phyloP scores from a whole-genome alignment of 495 filamentous ascomycete genomes.

The Letharia lupina region DNA sequence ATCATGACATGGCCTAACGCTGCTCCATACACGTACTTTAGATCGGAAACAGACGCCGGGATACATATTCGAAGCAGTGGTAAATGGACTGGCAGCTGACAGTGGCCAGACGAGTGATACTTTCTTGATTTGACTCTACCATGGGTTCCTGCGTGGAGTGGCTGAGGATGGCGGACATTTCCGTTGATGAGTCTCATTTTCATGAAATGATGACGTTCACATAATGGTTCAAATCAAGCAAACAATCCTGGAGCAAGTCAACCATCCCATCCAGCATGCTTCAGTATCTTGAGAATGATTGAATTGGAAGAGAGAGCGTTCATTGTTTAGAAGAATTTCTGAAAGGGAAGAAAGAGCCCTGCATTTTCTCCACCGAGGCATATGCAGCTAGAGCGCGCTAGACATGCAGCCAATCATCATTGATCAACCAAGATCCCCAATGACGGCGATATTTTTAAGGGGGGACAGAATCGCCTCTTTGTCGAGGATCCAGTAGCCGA shows the following conservation, averaged over 20 bases:
- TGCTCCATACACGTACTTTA: neutral
- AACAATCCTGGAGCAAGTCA: neutral
- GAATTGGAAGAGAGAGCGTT: too few relatives aligned
- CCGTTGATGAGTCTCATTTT: conserved; percentile 5
- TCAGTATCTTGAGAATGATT: neutral
- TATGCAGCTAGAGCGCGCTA: conserved; percentile 17
- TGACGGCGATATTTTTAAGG: too few relatives aligned
- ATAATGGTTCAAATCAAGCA: neutral
- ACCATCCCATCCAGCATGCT: neutral
- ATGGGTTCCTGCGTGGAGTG: neutral
- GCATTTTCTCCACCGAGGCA: neutral
- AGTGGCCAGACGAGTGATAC: neutral
- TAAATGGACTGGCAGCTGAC: too few relatives aligned
- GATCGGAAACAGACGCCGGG: neutral
- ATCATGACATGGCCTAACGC: too few relatives aligned
- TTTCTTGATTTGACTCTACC: neutral
- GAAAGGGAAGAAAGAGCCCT: neutral
- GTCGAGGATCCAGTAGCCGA: neutral
- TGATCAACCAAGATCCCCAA: neutral
- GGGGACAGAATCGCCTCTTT: neutral
- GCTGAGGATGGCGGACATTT: neutral
- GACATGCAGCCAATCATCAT: conserved; percentile 8
- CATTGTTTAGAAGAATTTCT: neutral
- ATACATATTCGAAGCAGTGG: neutral
- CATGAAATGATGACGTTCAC: conserved; percentile 2